Evolutionary conservation across 2,329 filamentous ascomycete species (phyloP).

Genomic region (Fusarium protoensiforme): DNA sequence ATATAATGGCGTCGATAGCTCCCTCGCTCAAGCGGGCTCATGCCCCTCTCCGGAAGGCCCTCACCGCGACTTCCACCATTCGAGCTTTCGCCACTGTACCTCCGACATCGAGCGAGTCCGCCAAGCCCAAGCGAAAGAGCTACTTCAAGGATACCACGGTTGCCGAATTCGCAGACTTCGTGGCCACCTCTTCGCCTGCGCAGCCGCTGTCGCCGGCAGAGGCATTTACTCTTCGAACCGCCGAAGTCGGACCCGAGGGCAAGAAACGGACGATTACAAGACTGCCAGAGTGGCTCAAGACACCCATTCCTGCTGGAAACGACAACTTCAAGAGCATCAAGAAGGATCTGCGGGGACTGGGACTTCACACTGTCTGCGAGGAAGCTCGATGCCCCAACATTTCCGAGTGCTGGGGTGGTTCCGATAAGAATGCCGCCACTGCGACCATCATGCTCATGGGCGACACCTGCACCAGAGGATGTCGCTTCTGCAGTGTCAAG

Average conservation of each 20-base stretch:
- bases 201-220: constrained; percentile 61
- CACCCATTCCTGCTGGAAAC: constrained; percentile 85
- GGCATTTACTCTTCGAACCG: constrained; percentile 70
- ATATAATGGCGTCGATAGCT: constrained; percentile 53
- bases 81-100: constrained; percentile 62
- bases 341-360: constrained; percentile 87
- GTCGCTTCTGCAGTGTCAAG: constrained; percentile 97
- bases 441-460: constrained; percentile 99
- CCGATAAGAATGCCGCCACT: constrained; percentile 87
- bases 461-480: constrained; percentile 96
- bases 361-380: constrained; percentile 96
- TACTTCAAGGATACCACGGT: constrained; percentile 71
- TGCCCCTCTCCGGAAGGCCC: constrained; percentile 54
- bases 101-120: constrained; percentile 44
- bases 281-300: constrained; percentile 95
- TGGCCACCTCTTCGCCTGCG: constrained; percentile 55
- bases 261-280: constrained; percentile 75
- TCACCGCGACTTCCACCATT: constrained; percentile 47
- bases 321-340: constrained; percentile 94
- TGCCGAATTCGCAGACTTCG: constrained; percentile 68
- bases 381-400: constrained; percentile 98
- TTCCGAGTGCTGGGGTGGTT: constrained; percentile 96
- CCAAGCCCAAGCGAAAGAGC: constrained; percentile 51
- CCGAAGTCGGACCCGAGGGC: constrained; percentile 71
- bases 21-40: constrained; percentile 56